Base-by-base conservation (phyloP, 2,329 filamentous ascomycete genomes). In the Neopestalotiopsis sp. region DNA sequence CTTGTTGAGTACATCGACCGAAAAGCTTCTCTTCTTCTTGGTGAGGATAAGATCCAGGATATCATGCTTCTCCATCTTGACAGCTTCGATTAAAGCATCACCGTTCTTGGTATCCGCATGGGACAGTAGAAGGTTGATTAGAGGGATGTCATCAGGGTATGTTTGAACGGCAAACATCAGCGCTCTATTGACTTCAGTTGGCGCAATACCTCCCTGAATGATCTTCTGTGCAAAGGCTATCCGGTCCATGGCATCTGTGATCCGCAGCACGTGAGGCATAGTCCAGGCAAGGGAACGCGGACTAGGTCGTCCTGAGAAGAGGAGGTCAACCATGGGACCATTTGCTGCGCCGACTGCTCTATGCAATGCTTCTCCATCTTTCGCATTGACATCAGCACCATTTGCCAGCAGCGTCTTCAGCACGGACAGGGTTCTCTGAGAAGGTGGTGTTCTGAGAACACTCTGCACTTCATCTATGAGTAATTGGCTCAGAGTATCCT, bases 351-450 rank as follows among this genome's bases (percentile, higher is more conserved):
- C 81, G 2, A 90, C 82, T 4, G 87, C 86, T 66, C 80, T 79
- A 66, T 85, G 85, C 0, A 90, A 76, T 0, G 87, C 83, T 1
- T 84, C 82, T 0, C 83, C 87, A 32, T 87, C 84, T 68, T 84
- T 81, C 1, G 82, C 80, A 70, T 90, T 89, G n/a, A 88, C 79
- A 61, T 89, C 84, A 2, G 88, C 88, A 0, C 87, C 86, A 1
- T 83, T 80, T 1, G 81, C 79, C 1, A 90, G 74, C 0, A 90
- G 80, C 0, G 81, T 77, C 67, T 82, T 81, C 42, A 89, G 69
- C 0, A 85, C 81, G 2, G 82, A 79, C 5, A 86, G 75, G 1
- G 81, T 81, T 4, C 83, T 81, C 12, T 81, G 75, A 1, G 79
- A 75, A 0, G 76, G 75, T 0, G 77, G 78, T 2, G 79, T 78